Conservation (phyloP, 1,284 basidiomycete species). For the Apiotrichum gracile region DNA sequence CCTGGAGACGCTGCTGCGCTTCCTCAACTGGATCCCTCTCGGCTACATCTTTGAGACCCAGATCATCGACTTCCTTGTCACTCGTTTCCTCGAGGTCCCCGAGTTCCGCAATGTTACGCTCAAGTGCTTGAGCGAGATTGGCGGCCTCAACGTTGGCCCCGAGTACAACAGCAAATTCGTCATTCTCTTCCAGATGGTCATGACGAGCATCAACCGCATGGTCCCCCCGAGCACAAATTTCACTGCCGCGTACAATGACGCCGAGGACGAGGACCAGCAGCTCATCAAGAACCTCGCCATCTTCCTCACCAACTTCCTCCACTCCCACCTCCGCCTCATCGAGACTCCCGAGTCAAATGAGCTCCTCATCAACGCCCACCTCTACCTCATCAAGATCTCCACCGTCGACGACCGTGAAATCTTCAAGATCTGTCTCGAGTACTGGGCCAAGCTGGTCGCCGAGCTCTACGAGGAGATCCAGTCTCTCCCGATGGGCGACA, state of each 20-base stretch:
- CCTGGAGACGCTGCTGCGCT: conserved; percentile 88
- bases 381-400: conserved; percentile 98
- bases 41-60: conserved; percentile 99
- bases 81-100: conserved; percentile 93
- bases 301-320: conserved; percentile 95
- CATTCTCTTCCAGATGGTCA: conserved; percentile 94
- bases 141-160: conserved; percentile 85
- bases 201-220: conserved; percentile 95
- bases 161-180: conserved; percentile 99
- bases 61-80: conserved; percentile 89
- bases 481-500: conserved; percentile 67
- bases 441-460: conserved; percentile 96
- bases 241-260: conserved; percentile 82
- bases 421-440: conserved; percentile 99
- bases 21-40: conserved; percentile 98
- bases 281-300: conserved; percentile 94
- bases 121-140: conserved; percentile 97
- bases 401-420: conserved; percentile 98
- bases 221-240: conserved; percentile 81
- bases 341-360: conserved; percentile 90
- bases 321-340: conserved; percentile 82
- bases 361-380: conserved; percentile 89
- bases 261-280: conserved; percentile 90
- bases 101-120: conserved; percentile 97
- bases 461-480: conserved; percentile 99